Evolutionary conservation across 1,139 yeast species (phyloP).

Genomic region (Nakaseomyces delphensis): DNA sequence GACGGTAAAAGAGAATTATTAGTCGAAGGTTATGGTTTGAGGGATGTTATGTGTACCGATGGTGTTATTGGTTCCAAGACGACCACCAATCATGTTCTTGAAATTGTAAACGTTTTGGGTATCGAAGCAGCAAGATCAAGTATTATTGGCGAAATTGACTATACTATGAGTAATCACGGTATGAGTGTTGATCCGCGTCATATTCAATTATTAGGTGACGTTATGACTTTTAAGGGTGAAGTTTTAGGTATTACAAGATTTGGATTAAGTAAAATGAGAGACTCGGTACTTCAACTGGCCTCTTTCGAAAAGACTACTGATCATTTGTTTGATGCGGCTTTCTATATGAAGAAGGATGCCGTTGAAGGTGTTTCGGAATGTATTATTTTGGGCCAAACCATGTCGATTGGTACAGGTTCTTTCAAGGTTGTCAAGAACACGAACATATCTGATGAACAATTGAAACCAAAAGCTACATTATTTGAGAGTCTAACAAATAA

Average conservation of each 20-base stretch:
- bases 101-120: conserved; percentile 83
- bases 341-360: conserved; percentile 90
- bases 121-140: conserved; percentile 96
- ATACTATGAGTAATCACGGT: conserved; percentile 98
- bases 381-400: conserved; percentile 93
- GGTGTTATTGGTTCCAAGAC: conserved; percentile 90
- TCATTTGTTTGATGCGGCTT: conserved; percentile 96
- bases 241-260: conserved; percentile 96
- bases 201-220: conserved; percentile 93
- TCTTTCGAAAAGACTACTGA: conserved; percentile 98
- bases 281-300: conserved; percentile 91
- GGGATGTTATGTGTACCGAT: conserved; percentile 94
- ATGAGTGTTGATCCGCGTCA: conserved; percentile 99
- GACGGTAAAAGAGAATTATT: conserved; percentile 77
- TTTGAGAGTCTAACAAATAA: conserved; percentile 47
- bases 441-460: conserved; percentile 37
- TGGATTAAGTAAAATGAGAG: conserved; percentile 97
- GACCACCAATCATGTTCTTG: conserved; percentile 83
- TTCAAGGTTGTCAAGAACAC: conserved; percentile 71
- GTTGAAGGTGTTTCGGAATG: conserved; percentile 98
- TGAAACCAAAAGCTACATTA: conserved; percentile 46
- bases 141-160: conserved; percentile 88
- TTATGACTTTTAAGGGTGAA: conserved; percentile 98
- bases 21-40: conserved; percentile 96
- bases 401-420: conserved; percentile 96